Evolutionary conservation across 148 eudicot genomes (phyloP).

Genomic region (Rhododendron simsii): DNA sequence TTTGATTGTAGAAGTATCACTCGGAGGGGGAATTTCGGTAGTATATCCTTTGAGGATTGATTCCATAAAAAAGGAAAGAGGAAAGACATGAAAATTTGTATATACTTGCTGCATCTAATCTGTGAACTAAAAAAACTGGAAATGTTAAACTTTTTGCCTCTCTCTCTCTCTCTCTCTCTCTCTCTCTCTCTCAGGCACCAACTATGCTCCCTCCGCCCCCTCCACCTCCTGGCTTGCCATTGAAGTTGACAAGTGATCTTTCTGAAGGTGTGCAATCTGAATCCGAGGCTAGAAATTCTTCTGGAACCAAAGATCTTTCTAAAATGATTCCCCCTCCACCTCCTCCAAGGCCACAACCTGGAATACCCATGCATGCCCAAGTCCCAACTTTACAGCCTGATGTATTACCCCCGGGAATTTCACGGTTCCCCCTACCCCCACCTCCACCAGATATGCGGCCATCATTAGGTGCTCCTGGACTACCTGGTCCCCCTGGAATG

Average conservation of each 20-base stretch:
- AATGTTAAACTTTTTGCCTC: neutral
- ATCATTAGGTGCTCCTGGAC: conserved; percentile 47
- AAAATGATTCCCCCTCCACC: conserved; percentile 72
- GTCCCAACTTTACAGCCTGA: conserved; percentile 59
- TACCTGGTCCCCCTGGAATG: conserved; percentile 68
- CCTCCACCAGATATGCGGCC: conserved; percentile 74
- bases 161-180: conserved; percentile 3
- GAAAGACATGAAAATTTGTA: neutral
- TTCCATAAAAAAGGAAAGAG: neutral
- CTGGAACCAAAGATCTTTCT: conserved; percentile 45
- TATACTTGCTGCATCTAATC: conserved; percentile 8
- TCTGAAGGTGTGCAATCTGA: conserved; percentile 42
- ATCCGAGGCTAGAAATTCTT: conserved; percentile 42
- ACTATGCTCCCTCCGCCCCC: conserved; percentile 69
- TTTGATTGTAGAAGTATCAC: neutral
- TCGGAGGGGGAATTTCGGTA: neutral
- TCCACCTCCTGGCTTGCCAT: conserved; percentile 70
- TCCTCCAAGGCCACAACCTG: conserved; percentile 66
- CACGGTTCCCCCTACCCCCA: conserved; percentile 75
- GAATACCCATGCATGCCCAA: conserved; percentile 39
- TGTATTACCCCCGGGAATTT: conserved; percentile 78
- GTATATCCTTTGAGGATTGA: neutral
- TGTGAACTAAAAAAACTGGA: neutral
- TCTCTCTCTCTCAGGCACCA: conserved; percentile 39
- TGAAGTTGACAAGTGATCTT: conserved; percentile 32